These are phyloP conservation scores for Dendrocalamus latiflorus DNA, from an alignment of 202 grass and related monocot genomes.

Conservation along the genomic window DNA sequence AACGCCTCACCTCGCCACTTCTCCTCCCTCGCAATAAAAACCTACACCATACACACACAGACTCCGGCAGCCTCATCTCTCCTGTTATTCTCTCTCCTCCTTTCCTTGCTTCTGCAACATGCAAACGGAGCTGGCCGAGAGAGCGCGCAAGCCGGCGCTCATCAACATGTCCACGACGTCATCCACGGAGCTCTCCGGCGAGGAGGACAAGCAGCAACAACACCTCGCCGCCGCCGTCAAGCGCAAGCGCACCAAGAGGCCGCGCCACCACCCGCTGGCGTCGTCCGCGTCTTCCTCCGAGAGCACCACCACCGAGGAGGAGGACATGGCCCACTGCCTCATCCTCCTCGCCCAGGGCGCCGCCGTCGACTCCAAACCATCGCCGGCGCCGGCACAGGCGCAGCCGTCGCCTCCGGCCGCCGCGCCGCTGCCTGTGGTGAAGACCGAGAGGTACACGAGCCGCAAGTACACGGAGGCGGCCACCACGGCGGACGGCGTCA, in stretches of 20 bases:
- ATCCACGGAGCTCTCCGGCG: conserved; percentile 30
- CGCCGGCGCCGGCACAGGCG: not conserved
- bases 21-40: conserved; percentile 25
- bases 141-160: not conserved
- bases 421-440: not conserved
- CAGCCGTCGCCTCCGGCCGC: not conserved
- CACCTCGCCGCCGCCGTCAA: conserved; percentile 36
- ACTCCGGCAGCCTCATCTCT: not conserved
- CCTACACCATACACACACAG: not conserved
- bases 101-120: conserved; percentile 7
- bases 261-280: conserved; percentile 29
- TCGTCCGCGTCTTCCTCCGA: conserved; percentile 46
- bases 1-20: conserved; percentile 21
- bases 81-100: not conserved
- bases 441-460: conserved; percentile 53
- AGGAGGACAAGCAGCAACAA: conserved; percentile 8
- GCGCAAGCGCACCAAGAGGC: conserved; percentile 74
- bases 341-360: conserved; percentile 74
- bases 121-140: not conserved
- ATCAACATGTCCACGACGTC: conserved; percentile 12
- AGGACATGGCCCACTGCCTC: conserved; percentile 90
- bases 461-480: conserved; percentile 44
- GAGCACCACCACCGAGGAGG: conserved; percentile 74
- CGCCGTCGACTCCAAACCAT: conserved; percentile 13
- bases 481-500: conserved; percentile 24